A percentile compares a stretch with the other conserved stretches of the same genome.
These are phyloP conservation scores for Xenosphaeropsis pyriputrescens DNA, from an alignment of 2,329 filamentous ascomycete genomes.

Conservation along the genomic window DNA sequence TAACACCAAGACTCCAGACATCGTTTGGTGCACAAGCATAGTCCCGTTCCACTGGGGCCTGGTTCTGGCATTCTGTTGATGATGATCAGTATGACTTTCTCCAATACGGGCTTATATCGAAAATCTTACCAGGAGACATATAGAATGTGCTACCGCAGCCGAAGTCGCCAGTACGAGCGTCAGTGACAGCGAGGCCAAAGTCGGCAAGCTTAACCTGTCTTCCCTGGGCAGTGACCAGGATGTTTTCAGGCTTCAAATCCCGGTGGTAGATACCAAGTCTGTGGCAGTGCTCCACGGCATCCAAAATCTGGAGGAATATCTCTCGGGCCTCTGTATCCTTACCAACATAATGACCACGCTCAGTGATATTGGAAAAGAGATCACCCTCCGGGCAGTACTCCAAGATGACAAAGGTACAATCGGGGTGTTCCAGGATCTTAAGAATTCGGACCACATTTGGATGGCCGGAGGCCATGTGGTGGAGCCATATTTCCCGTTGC, in stretches of 20 bases:
- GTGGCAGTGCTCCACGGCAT: constrained; percentile 94
- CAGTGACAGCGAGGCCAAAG: constrained; percentile 86
- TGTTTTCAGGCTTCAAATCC: constrained; percentile 96
- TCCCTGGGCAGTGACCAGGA: constrained; percentile 78
- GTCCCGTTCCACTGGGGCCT: constrained; percentile 56
- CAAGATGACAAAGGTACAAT: constrained; percentile 92
- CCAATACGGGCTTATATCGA: constrained; percentile 4
- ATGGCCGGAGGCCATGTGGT: constrained; percentile 79
- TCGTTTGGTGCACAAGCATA: constrained; percentile 94
- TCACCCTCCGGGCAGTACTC: constrained; percentile 97
- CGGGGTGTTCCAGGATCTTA: constrained; percentile 80
- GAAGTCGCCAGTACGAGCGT: constrained; percentile 78
- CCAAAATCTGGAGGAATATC: constrained; percentile 87
- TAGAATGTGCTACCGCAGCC: constrained; percentile 98
- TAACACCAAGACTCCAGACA: constrained; percentile 95
- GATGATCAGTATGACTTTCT: constrained; percentile 14
- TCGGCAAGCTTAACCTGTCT: constrained; percentile 91
- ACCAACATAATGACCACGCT: constrained; percentile 82
- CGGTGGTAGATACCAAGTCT: constrained; percentile 87
- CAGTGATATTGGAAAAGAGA: constrained; percentile 93
- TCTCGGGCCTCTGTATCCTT: constrained; percentile 79
- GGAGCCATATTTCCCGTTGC: constrained; percentile 80
- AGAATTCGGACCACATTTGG: constrained; percentile 87
- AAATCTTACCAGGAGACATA: constrained; percentile 86
- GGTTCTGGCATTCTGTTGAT: constrained; percentile 69